Percentiles rank a stretch among this genome's conserved stretches.
phyloP scores from a whole-genome alignment of 306 rosid genomes.

The Hippophae rhamnoides region DNA sequence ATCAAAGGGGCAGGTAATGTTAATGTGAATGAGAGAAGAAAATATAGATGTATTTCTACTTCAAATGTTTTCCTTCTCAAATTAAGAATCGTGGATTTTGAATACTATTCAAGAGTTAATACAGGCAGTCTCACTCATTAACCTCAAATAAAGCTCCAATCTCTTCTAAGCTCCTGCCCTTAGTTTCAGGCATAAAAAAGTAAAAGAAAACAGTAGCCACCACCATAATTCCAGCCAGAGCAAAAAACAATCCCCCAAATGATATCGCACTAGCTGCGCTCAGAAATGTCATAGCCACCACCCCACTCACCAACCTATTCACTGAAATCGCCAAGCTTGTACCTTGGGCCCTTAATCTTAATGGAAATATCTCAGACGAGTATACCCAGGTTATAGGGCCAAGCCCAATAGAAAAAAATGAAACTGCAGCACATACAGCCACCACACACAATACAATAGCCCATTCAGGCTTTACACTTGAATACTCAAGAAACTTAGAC shows the following conservation, averaged over 20 bases:
- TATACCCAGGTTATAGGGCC: conserved; percentile 82
- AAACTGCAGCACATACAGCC: conserved; percentile 47
- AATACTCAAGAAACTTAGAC: conserved; percentile 29
- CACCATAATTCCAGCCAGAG: conserved; percentile 47
- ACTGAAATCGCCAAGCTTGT: conserved; percentile 65
- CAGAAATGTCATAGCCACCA: conserved; percentile 63
- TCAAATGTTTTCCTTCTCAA: no score
- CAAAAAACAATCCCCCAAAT: conserved; percentile 48
- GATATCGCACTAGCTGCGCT: conserved; percentile 43
- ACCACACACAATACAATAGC: conserved; percentile 41
- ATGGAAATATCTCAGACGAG: conserved; percentile 64
- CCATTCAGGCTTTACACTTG: conserved; percentile 36
- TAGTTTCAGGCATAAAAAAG: conserved; percentile 46
- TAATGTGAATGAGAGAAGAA: no score
- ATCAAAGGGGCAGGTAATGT: no score
- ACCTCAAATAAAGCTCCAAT: conserved; percentile 33
- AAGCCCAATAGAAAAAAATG: conserved; percentile 72
- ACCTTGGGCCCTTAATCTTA: conserved; percentile 61
- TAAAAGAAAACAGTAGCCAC: conserved; percentile 37
- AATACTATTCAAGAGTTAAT: conserved; percentile 20
- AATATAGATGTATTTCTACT: no score
- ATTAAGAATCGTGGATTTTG: background rate
- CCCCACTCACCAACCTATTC: conserved; percentile 61
- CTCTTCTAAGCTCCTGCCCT: conserved; percentile 37
- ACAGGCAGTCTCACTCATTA: background rate